phyloP scores from a whole-genome alignment of 2,329 filamentous ascomycete species.

The Mycocentrospora acerina region DNA sequence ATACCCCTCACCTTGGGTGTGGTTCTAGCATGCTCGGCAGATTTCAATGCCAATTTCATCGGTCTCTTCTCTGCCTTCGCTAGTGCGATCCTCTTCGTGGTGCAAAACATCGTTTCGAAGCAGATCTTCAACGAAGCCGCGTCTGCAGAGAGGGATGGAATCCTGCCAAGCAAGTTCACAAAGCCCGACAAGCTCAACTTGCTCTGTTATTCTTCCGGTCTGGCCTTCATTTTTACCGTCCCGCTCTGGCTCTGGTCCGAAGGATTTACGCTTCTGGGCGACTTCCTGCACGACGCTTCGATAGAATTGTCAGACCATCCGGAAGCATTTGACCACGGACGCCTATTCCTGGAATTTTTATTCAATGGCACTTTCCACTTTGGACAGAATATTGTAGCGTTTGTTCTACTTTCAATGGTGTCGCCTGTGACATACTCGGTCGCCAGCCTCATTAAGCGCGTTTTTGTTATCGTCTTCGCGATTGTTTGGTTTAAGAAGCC shows the following conservation, averaged over 20 bases:
- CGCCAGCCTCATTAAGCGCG: conserved; percentile 91
- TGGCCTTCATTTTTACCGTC: conserved; percentile 83
- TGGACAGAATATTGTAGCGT: conserved; percentile 92
- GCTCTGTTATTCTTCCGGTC: conserved; percentile 91
- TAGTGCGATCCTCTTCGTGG: conserved; percentile 93
- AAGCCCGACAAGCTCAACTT: conserved; percentile 97
- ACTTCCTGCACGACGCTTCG: conserved; percentile 79
- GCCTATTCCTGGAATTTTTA: conserved; percentile 75
- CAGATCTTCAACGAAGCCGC: conserved; percentile 95
- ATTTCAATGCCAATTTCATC: conserved; percentile 83
- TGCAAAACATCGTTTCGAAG: conserved; percentile 98
- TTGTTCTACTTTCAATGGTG: conserved; percentile 86
- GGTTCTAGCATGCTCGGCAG: conserved; percentile 91
- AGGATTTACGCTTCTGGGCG: conserved; percentile 72
- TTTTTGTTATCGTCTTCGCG: conserved; percentile 93
- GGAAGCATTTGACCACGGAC: conserved; percentile 66
- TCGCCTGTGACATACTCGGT: conserved; percentile 97
- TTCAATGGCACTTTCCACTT: conserved; percentile 99
- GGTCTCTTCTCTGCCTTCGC: conserved; percentile 88
- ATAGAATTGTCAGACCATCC: conserved; percentile 76
- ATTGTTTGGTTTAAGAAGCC: conserved; percentile 95
- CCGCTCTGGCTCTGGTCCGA: conserved; percentile 95
- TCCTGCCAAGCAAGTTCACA: conserved; percentile 59
- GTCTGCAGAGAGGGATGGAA: conserved; percentile 73
- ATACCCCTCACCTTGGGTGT: conserved; percentile 93